These are phyloP conservation scores for Sclerotinia glacialis DNA, from an alignment of 2,329 filamentous ascomycete genomes.

Conservation along the genomic window DNA sequence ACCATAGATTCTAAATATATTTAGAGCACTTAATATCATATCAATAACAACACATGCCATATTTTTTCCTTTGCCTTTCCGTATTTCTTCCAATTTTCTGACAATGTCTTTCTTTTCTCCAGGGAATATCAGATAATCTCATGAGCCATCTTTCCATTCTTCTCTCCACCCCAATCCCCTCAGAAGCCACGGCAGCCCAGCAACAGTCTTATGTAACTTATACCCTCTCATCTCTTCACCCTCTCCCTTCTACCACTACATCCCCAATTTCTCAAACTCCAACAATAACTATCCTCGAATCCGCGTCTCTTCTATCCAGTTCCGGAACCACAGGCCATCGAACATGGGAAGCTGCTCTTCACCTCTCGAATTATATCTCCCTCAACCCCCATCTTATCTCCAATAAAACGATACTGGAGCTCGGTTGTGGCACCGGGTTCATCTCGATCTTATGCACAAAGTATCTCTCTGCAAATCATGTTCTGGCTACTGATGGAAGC, in stretches of 20 bases:
- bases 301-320: conserved; percentile 65
- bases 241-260: not conserved
- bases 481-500: conserved; percentile 72
- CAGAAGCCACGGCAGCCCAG: conserved; percentile 64
- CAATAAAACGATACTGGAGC: conserved; percentile 62
- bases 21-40: not conserved
- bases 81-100: conserved; percentile 25
- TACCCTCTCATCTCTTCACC: conserved; percentile 33
- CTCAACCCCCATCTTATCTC: conserved; percentile 41
- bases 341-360: conserved; percentile 78
- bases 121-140: conserved; percentile 83
- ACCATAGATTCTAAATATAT: conserved; percentile 5
- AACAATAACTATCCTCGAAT: conserved; percentile 65
- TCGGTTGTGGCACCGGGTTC: conserved; percentile 75
- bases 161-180: conserved; percentile 60
- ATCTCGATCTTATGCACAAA: conserved; percentile 72
- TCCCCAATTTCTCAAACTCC: conserved; percentile 8
- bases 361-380: conserved; percentile 67
- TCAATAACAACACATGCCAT: not conserved
- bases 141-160: conserved; percentile 66
- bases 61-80: no score
- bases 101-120: conserved; percentile 33
- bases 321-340: conserved; percentile 72
- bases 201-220: conserved; percentile 76
- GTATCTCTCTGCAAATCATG: conserved; percentile 55